These are phyloP conservation scores for Saccharomycopsis synnaedendra DNA, from an alignment of 805 yeast genomes.

Conservation along the genomic window DNA sequence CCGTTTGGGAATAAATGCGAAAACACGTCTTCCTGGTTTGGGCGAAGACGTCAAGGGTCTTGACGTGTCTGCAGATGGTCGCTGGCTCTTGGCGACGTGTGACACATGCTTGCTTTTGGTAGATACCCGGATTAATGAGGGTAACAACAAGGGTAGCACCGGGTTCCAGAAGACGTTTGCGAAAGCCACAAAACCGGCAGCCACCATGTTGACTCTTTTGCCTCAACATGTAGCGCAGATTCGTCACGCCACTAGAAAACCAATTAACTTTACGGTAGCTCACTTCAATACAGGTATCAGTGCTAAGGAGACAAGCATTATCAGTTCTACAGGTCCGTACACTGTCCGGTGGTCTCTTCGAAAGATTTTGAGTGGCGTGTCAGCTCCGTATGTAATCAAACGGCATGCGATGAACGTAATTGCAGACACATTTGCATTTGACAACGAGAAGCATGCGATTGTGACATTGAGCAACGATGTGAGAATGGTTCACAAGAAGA, in stretches of 20 bases:
- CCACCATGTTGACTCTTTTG: slow-evolving; percentile 51
- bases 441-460: slow-evolving; percentile 58
- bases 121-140: slow-evolving; percentile 53
- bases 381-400: slow-evolving; percentile 50
- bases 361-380: slow-evolving; percentile 42
- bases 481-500: slow-evolving; percentile 49
- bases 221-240: slow-evolving; percentile 67
- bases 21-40: slow-evolving; percentile 68
- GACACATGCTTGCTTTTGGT: slow-evolving; percentile 56
- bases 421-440: slow-evolving; percentile 71
- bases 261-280: slow-evolving; percentile 57
- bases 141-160: slow-evolving; percentile 42
- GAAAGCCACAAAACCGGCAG: slow-evolving; percentile 53
- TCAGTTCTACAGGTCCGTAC: slow-evolving; percentile 74
- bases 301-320: slow-evolving; percentile 55
- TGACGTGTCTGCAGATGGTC: slow-evolving; percentile 69
- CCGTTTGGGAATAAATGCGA: slow-evolving; percentile 62
- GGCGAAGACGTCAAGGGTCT: slow-evolving; percentile 65
- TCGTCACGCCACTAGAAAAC: slow-evolving; percentile 34
- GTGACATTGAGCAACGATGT: slow-evolving; percentile 71
- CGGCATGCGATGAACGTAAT: slow-evolving; percentile 50
- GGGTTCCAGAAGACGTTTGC: slow-evolving; percentile 62
- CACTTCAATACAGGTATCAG: slow-evolving; percentile 64
- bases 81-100: slow-evolving; percentile 76
- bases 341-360: slow-evolving; percentile 71